These are phyloP conservation scores for Dryadomyces sulphureus DNA, from an alignment of 2,329 filamentous ascomycete genomes.

Conservation along the genomic window DNA sequence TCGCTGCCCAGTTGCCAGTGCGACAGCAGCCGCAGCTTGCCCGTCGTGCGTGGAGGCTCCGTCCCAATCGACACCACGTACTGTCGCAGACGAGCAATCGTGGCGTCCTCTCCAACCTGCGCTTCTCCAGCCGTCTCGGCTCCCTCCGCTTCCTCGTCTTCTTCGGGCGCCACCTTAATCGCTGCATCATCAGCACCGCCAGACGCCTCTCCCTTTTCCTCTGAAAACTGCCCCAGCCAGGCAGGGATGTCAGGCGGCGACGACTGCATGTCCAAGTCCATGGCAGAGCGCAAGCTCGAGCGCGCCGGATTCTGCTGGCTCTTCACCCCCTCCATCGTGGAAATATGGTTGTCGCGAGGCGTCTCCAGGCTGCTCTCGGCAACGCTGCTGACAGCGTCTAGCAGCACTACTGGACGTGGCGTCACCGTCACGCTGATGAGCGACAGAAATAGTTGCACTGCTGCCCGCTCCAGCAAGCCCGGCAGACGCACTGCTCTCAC, in stretches of 20 bases:
- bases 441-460: slow-evolving; percentile 9
- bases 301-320: too few relatives aligned
- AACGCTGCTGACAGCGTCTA: neutral
- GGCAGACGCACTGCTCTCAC: neutral
- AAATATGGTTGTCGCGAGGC: too few relatives aligned
- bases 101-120: slow-evolving; percentile 11
- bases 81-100: slow-evolving; percentile 19
- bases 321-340: neutral
- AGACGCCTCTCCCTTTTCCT: neutral
- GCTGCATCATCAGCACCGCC: too few relatives aligned
- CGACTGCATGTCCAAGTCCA: slow-evolving; percentile 2
- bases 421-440: slow-evolving; percentile 11
- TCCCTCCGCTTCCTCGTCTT: slow-evolving; percentile 3
- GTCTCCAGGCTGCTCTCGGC: neutral
- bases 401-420: neutral
- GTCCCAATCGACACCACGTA: slow-evolving; percentile 18
- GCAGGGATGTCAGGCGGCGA: slow-evolving; percentile 1
- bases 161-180: neutral
- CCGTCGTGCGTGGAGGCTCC: slow-evolving; percentile 12
- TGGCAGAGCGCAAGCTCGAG: neutral
- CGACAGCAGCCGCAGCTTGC: slow-evolving; percentile 16
- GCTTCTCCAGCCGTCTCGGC: neutral
- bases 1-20: slow-evolving; percentile 22
- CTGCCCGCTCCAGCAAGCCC: slow-evolving; percentile 6
- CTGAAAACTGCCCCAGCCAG: slow-evolving; percentile 8